These are phyloP conservation scores for Sisymbrium irio DNA, from an alignment of 345 rosid species.

Conservation along the genomic window DNA sequence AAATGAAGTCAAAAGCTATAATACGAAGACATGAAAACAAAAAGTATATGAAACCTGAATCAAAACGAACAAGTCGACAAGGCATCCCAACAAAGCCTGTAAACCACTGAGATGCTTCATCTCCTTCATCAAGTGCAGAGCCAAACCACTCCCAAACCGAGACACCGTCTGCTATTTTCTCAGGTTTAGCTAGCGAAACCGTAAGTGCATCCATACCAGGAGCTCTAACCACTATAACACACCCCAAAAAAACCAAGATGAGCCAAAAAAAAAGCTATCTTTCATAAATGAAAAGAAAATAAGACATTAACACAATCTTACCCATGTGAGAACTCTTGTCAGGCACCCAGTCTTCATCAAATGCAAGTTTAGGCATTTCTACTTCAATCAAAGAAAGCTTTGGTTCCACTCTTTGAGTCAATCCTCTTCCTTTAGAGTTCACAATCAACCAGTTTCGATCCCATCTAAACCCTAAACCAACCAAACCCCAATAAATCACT, in stretches of 20 bases:
- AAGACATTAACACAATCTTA: constrained; percentile 22
- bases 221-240: constrained; percentile 62
- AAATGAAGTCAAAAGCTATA: no score
- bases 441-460: constrained; percentile 85
- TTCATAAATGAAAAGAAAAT: background rate
- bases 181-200: constrained; percentile 54
- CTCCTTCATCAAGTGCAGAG: constrained; percentile 87
- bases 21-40: background rate
- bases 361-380: constrained; percentile 60
- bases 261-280: background rate
- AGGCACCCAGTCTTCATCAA: constrained; percentile 61
- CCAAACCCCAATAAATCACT: background rate
- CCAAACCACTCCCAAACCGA: constrained; percentile 97
- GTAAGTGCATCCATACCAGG: constrained; percentile 73
- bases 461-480: constrained; percentile 70
- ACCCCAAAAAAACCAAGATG: background rate
- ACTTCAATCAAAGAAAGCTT: constrained; percentile 75
- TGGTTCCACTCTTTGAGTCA: constrained; percentile 87
- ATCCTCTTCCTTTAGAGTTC: constrained; percentile 69
- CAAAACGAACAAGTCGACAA: constrained; percentile 75
- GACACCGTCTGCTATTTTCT: constrained; percentile 47
- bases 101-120: constrained; percentile 81
- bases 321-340: constrained; percentile 55
- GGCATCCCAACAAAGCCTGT: constrained; percentile 71
- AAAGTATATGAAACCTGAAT: constrained; percentile 47